Base-by-base conservation (phyloP, 345 rosid species). In the Salix purpurea region DNA sequence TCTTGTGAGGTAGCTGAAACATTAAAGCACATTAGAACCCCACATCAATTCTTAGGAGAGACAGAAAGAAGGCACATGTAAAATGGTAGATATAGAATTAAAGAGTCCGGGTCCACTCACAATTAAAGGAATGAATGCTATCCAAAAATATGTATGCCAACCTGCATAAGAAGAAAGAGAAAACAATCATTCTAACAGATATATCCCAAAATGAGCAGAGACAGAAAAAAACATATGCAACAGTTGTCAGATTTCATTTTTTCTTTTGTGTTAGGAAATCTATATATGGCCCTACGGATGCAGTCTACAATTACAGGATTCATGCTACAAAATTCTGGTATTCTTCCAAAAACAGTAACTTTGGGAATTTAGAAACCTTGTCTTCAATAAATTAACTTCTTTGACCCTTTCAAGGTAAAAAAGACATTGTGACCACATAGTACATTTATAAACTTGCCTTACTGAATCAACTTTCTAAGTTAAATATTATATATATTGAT, bases 121-220 rank as follows among this genome's bases (percentile, higher is more conserved):
- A 61, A 75, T 60, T 34, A 95, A 61, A 5, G 97, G 99, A 62
- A 95, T 77, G 85, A 95, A 91, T 39, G 97, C 89, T 42, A 95
- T 71, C 97, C 97, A 93, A 74, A 95, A 95, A 77, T 88, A 93
- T 0, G 93, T 84, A 74, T 93, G 89, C 99, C 97, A 93, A 69
- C 99, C 96, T 91, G 90, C 81, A 76, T 28, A 11, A 44, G 39
- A 36, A 66, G 34, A 70, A 76, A 77, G 13, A 19, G 28, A 21
- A 15, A 28, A 30, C 70, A 71, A 4, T 32, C 34, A 32, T 32
- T 64, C 32, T 44, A 61, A 9, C 7, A 42, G 28, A 11, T 48
- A 48, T 26, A 36, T 8, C 71, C 50, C 11, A 66, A 50, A 50
- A 9, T 42, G 42, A 52, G 61, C 9, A 66, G 32, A 13, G 44